Conservation (phyloP, 306 rosid species). For the Crataegus laevigata region DNA sequence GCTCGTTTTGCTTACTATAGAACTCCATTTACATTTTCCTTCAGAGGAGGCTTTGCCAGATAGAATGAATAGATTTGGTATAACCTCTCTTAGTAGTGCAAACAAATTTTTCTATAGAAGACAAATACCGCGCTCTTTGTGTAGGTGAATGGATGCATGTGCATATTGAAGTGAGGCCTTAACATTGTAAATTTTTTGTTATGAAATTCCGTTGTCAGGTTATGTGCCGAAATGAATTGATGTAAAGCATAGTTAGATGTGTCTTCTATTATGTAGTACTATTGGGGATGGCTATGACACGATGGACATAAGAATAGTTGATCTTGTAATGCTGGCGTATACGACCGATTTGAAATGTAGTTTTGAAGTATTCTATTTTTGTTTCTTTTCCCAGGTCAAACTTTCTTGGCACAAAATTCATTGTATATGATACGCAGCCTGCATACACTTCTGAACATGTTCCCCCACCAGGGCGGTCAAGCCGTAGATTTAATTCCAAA, state of each 20-base stretch:
- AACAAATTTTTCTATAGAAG: background rate
- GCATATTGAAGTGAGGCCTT: background rate
- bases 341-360: background rate
- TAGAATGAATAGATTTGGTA: background rate
- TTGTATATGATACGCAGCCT: slow-evolving; percentile 81
- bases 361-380: background rate
- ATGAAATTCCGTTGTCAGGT: background rate
- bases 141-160: background rate
- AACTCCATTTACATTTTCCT: background rate
- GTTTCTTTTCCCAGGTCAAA: slow-evolving; percentile 61
- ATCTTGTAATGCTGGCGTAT: background rate
- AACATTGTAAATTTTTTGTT: background rate
- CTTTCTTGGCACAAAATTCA: slow-evolving; percentile 88
- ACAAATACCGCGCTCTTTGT: too few species aligned
- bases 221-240: background rate
- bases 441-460: slow-evolving; percentile 43
- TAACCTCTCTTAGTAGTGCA: background rate
- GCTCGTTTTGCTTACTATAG: background rate
- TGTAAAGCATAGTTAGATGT: background rate
- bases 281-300: background rate
- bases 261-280: background rate
- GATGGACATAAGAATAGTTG: background rate
- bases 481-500: slow-evolving; percentile 83
- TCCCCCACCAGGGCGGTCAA: slow-evolving; percentile 56
- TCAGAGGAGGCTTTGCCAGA: background rate